These are phyloP conservation scores for Aristolochia californica DNA, from an alignment of 164 flowering plant species.

Conservation along the genomic window DNA sequence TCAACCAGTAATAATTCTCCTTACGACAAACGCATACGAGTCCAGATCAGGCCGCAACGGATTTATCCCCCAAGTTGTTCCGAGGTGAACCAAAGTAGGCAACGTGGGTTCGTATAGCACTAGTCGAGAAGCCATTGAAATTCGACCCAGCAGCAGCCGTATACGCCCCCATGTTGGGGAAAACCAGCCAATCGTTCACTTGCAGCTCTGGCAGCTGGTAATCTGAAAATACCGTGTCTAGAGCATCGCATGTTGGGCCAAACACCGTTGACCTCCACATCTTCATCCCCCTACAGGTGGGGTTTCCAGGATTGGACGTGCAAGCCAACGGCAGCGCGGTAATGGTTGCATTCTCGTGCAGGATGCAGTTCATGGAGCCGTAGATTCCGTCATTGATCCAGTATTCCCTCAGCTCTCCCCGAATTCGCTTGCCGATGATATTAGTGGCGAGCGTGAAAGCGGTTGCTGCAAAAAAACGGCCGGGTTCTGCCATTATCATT, in stretches of 20 bases:
- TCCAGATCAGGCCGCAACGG: too few species aligned
- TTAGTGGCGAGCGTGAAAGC: slow-evolving; percentile 35
- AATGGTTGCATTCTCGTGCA: slow-evolving; percentile 29
- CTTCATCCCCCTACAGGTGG: slow-evolving; percentile 18
- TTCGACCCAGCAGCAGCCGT: slow-evolving; percentile 36
- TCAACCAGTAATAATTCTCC: too few species aligned
- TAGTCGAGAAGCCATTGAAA: slow-evolving; percentile 39
- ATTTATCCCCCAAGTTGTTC: too few species aligned
- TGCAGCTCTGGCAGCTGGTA: slow-evolving; percentile 39
- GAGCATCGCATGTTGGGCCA: slow-evolving; percentile 49
- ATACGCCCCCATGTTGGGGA: slow-evolving; percentile 51
- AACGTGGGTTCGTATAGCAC: slow-evolving; percentile 19
- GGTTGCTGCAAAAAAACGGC: slow-evolving; percentile 41
- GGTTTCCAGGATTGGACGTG: slow-evolving; percentile 20
- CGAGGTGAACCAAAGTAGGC: slow-evolving; percentile 10
- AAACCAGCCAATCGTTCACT: slow-evolving; percentile 47
- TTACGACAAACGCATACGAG: too few species aligned
- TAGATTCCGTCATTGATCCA: slow-evolving; percentile 56
- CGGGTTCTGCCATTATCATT: slow-evolving; percentile 38
- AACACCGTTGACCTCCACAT: slow-evolving; percentile 33
- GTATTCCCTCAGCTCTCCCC: slow-evolving; percentile 42
- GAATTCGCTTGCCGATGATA: slow-evolving; percentile 43
- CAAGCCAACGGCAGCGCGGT: slow-evolving; percentile 24
- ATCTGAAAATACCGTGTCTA: slow-evolving; percentile 28
- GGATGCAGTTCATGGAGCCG: slow-evolving; percentile 40